phyloP scores from a whole-genome alignment of 495 filamentous ascomycete species.

The Neurospora terricola region DNA sequence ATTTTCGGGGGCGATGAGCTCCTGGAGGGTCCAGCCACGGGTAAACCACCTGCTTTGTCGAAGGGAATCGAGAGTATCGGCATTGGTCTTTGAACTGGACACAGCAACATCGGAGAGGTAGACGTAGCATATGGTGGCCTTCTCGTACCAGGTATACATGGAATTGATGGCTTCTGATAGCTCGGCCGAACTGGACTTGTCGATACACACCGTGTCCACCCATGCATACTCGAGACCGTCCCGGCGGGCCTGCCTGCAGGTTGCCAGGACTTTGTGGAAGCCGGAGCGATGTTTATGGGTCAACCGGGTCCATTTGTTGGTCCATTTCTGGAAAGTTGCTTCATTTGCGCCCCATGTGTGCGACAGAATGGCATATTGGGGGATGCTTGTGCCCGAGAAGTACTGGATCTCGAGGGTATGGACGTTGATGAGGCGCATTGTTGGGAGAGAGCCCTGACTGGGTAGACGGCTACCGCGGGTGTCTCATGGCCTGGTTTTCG shows the following conservation, averaged over 20 bases:
- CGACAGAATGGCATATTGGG: conserved; percentile 27
- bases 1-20: conserved; percentile 23
- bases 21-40: conserved; percentile 34
- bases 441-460: background rate
- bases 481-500: background rate
- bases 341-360: conserved; percentile 27
- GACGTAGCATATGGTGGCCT: conserved; percentile 28
- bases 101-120: conserved; percentile 26
- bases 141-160: conserved; percentile 33
- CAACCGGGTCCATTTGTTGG: conserved; percentile 2
- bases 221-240: conserved; percentile 20
- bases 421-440: conserved; percentile 26
- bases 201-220: conserved; percentile 35
- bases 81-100: background rate
- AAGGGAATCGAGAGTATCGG: background rate
- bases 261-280: conserved; percentile 15
- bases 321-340: conserved; percentile 23
- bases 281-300: conserved; percentile 19
- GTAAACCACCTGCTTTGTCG: conserved; percentile 25
- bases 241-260: conserved; percentile 10
- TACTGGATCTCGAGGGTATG: conserved; percentile 17
- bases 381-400: conserved; percentile 16
- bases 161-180: conserved; percentile 35
- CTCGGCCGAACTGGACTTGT: conserved; percentile 36
- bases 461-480: background rate